Base-by-base conservation (phyloP, 2,329 filamentous ascomycete genomes). In the Pseudomassariella vexata region DNA sequence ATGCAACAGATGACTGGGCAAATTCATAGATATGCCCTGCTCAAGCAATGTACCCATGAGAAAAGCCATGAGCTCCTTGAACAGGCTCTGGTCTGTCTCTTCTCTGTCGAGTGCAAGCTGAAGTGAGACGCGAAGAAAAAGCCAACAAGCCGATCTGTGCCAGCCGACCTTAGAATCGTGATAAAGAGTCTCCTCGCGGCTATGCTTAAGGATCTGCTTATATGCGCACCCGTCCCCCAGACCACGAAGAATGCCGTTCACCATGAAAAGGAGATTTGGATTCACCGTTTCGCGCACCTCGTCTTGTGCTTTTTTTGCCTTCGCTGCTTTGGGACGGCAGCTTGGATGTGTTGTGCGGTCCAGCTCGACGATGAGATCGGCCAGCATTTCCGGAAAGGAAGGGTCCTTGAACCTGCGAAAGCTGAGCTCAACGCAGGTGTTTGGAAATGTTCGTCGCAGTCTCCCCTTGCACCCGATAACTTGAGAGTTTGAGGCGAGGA, bases 121-220 rank as follows among this genome's bases (percentile, higher is more conserved):
- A 9, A 35, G 14, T 17, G 5, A 16, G 9, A 35, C 18, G 8
- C 32, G 32, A 4, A 30, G 11, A 10, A 19, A 16, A 12, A 35
- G 15, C 32, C 32, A 35, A 12, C 20, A 28, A 12, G 32, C 32
- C 9, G 32, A 35, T 10, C 32, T 19, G 19, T 35, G 32, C 32
- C 32, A 35, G 15, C 26, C 18, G 11, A 19, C 3, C 16, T 18
- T 22, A 9, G 32, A 17, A 10, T 21, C 10, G 3, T 8, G 2
- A n/a, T 18, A 30, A 20, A 25, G 12, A 19, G 25, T 27, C 16
- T 35, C 32, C 10, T 35, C 32, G 12, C 27, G 32, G 16, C 16
- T 30, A 14, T 21, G 26, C 9, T 35, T 35, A 8, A 15, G 9
- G 27, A 35, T 35, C n/a, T 19, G 26, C 3, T 6, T 19, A 9